Conservation (phyloP, 2,329 filamentous ascomycete species). For the Dryadomyces quercivorus region DNA sequence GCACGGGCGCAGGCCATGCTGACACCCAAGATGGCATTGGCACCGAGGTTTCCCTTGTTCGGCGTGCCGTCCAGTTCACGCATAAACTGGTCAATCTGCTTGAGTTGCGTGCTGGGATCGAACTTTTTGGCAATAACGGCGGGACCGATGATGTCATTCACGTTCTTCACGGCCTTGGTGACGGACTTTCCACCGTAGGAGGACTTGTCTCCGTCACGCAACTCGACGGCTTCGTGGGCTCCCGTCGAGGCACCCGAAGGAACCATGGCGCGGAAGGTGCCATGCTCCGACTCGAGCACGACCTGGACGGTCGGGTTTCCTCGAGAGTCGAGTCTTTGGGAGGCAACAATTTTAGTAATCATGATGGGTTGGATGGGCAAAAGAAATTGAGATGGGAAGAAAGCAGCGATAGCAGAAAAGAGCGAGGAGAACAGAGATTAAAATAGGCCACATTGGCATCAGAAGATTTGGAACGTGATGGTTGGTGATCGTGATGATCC, state of each 20-base stretch:
- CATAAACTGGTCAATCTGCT: slow-evolving; percentile 65
- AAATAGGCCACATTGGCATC: too few relatives aligned
- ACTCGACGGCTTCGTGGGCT: slow-evolving; percentile 81
- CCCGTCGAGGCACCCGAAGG: slow-evolving; percentile 93
- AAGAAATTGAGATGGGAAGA: not conserved
- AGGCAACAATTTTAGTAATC: slow-evolving; percentile 80
- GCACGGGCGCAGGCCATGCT: slow-evolving; percentile 77
- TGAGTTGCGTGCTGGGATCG: slow-evolving; percentile 77
- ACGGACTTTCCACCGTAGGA: slow-evolving; percentile 85
- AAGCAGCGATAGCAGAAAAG: too few relatives aligned
- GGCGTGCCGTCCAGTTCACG: slow-evolving; percentile 72
- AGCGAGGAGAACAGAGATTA: too few relatives aligned
- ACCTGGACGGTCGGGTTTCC: slow-evolving; percentile 98
- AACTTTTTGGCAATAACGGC: slow-evolving; percentile 70
- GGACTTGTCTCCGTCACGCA: slow-evolving; percentile 78
- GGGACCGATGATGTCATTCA: slow-evolving; percentile 69
- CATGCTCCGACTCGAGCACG: slow-evolving; percentile 45
- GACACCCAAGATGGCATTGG: slow-evolving; percentile 81
- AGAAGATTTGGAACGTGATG: too few relatives aligned
- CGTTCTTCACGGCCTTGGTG: slow-evolving; percentile 72
- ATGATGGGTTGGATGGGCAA: slow-evolving; percentile 21
- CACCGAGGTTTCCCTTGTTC: slow-evolving; percentile 81
- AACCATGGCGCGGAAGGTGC: slow-evolving; percentile 88
- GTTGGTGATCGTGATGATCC: too few relatives aligned
- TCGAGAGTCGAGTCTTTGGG: slow-evolving; percentile 97